Evolutionary conservation across 768 basidiomycete genomes (phyloP).

Genomic region (Trametes coccinea): DNA sequence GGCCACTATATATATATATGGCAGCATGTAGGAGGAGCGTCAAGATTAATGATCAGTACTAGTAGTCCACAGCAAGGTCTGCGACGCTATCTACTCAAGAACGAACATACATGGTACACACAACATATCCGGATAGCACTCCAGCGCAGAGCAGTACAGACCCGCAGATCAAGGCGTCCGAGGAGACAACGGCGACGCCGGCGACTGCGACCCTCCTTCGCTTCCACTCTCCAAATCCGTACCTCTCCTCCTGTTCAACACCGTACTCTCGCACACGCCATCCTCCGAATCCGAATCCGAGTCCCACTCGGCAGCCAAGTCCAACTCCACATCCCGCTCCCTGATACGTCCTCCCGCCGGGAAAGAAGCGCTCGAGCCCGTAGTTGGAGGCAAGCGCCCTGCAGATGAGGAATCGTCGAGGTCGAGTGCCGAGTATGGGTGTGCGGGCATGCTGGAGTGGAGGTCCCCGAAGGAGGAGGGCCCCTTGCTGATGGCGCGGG

Average conservation of each 20-base stretch:
- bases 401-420: constrained; percentile 4
- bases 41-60: too few species aligned
- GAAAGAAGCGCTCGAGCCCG: not conserved
- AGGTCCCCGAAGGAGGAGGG: constrained; percentile 10
- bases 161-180: not conserved
- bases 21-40: too few species aligned
- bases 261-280: not conserved
- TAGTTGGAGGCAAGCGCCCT: not conserved
- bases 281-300: not conserved
- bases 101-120: too few species aligned
- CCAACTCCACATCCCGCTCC: not conserved
- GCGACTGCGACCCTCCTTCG: constrained; percentile 6
- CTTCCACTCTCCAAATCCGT: not conserved
- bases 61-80: too few species aligned
- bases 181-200: constrained; percentile 8
- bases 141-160: too few species aligned
- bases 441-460: constrained; percentile 1
- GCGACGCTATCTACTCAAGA: too few species aligned
- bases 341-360: not conserved
- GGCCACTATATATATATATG: too few species aligned
- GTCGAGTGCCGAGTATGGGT: constrained; percentile 14
- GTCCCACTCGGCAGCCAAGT: not conserved
- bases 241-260: not conserved
- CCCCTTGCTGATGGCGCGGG: not conserved
- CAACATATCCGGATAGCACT: too few species aligned